phyloP scores from a whole-genome alignment of 2,329 filamentous ascomycete species.

The Beauveria sp. region DNA sequence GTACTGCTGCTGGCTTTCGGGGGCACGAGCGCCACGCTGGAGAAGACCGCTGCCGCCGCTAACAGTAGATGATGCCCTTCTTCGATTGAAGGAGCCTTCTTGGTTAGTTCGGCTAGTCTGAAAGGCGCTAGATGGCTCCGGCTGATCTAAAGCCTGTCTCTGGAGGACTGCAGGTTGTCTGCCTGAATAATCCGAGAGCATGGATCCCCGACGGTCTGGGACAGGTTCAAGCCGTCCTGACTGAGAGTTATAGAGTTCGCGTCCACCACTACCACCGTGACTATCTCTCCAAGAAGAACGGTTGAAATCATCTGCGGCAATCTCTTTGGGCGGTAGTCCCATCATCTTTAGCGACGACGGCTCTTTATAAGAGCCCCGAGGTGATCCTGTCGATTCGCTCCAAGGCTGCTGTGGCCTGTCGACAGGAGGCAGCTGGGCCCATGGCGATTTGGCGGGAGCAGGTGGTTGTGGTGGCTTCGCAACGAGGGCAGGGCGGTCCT shows the following conservation, averaged over 20 bases:
- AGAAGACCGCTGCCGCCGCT: constrained; percentile 75
- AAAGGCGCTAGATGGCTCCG: constrained; percentile 80
- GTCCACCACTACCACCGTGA: constrained; percentile 44
- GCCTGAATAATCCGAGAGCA: constrained; percentile 57
- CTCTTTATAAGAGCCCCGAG: constrained; percentile 49
- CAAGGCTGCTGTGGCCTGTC: constrained; percentile 68
- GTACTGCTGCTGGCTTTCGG: constrained; percentile 28
- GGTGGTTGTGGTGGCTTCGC: constrained; percentile 62
- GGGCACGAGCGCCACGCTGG: constrained; percentile 45
- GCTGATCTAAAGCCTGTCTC: constrained; percentile 56
- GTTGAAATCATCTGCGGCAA: constrained; percentile 89
- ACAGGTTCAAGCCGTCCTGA: constrained; percentile 91
- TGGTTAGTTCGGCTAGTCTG: constrained; percentile 67
- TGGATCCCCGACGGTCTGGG: constrained; percentile 63
- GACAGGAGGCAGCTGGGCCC: constrained; percentile 79
- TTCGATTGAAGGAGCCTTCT: constrained; percentile 62
- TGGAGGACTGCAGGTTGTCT: constrained; percentile 76
- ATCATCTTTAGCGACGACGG: constrained; percentile 46
- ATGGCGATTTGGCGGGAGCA: constrained; percentile 78
- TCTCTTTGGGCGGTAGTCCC: constrained; percentile 60
- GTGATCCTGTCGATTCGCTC: constrained; percentile 43
- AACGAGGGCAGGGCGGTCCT: constrained; percentile 65
- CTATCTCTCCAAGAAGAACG: constrained; percentile 74
- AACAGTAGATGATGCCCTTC: constrained; percentile 83
- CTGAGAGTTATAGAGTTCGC: constrained; percentile 90